Conservation (phyloP, 2,329 filamentous ascomycete species). For the Arachnomyces sp. region DNA sequence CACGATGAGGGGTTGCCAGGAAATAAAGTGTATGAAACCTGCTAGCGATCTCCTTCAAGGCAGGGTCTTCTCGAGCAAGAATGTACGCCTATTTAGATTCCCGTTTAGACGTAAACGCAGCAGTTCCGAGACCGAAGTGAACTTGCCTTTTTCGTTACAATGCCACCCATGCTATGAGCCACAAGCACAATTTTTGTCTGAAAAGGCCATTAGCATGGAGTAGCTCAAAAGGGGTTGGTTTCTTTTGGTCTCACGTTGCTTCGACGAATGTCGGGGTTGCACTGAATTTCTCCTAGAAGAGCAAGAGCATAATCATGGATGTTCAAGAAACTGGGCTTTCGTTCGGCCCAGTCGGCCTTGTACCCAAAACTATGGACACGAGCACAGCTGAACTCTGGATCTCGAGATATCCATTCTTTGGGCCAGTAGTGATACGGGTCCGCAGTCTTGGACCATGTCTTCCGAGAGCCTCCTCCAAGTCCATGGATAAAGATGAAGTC, state of each 20-base stretch:
- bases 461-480: constrained; percentile 29
- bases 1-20: constrained; percentile 21
- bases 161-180: constrained; percentile 16
- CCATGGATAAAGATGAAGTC: constrained; percentile 36
- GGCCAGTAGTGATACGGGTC: constrained; percentile 30
- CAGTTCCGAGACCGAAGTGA: neutral
- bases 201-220: constrained; percentile 1
- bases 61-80: constrained; percentile 16
- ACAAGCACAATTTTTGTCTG: constrained; percentile 11
- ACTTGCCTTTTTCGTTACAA: constrained; percentile 24
- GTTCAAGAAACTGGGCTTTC: constrained; percentile 16
- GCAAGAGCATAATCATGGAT: constrained; percentile 29
- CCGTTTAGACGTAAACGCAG: neutral
- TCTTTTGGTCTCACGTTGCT: constrained; percentile 1
- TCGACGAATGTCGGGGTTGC: constrained; percentile 20
- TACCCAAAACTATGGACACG: constrained; percentile 33
- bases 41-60: constrained; percentile 8
- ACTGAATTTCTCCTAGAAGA: constrained; percentile 24
- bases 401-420: constrained; percentile 24
- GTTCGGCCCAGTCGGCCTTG: constrained; percentile 21
- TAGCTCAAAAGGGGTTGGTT: neutral
- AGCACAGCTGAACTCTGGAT: constrained; percentile 23
- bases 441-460: constrained; percentile 27
- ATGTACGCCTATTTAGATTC: constrained; percentile 25
- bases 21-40: constrained; percentile 16